A percentile compares a stretch with the other conserved stretches of the same genome.
These are phyloP conservation scores for Gaeumannomyces sp. DNA, from an alignment of 2,329 filamentous ascomycete genomes.

Conservation along the genomic window DNA sequence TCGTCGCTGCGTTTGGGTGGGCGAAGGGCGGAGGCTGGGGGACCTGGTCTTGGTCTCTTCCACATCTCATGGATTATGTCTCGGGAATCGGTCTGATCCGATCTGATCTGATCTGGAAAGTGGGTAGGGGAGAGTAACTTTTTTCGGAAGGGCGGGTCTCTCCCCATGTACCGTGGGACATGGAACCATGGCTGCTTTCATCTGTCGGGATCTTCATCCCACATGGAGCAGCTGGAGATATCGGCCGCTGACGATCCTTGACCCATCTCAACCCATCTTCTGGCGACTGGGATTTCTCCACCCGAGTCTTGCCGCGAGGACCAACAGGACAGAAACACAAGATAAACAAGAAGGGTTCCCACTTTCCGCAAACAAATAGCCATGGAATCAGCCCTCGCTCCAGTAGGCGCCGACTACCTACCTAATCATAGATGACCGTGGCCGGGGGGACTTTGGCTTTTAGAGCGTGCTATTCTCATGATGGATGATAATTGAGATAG, in stretches of 20 bases:
- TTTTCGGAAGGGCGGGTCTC: too few species aligned
- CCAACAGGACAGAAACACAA: conserved; percentile 1
- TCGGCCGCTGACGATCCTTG: neutral
- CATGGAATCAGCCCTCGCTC: neutral
- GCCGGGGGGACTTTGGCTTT: neutral
- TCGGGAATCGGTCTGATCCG: neutral
- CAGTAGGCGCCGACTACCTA: neutral
- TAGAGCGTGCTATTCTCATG: neutral
- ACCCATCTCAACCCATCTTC: neutral
- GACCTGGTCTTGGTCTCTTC: neutral
- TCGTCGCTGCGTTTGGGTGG: neutral
- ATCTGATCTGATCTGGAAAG: neutral
- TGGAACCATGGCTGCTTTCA: too few species aligned
- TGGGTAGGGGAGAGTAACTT: too few species aligned
- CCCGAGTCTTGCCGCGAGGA: neutral
- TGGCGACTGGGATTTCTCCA: neutral
- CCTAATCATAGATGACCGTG: too few species aligned
- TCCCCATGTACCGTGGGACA: too few species aligned
- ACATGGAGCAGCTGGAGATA: neutral
- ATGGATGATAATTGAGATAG: neutral
- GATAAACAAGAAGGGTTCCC: neutral
- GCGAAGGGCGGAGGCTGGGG: too few species aligned
- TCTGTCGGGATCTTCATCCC: too few species aligned
- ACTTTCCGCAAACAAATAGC: neutral
- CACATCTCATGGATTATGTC: neutral